Conservation (phyloP, 2,329 filamentous ascomycete species). For the Parasarocladium wereldwijsianum region DNA sequence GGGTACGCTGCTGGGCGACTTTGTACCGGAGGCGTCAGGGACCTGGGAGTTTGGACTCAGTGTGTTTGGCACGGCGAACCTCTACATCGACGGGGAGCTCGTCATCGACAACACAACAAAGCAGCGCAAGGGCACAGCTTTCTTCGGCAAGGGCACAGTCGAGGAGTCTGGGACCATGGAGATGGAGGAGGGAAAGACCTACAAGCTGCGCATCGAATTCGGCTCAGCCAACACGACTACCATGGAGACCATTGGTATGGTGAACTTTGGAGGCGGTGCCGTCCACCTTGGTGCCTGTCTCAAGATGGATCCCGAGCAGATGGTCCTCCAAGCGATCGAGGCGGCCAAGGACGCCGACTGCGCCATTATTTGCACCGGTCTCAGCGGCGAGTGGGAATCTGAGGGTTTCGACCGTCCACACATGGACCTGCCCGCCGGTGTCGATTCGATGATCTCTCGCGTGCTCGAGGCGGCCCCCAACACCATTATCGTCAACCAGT, state of each 20-base stretch:
- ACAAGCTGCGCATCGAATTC: slow-evolving; percentile 3
- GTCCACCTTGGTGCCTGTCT: slow-evolving; percentile 6
- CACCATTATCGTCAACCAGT: slow-evolving; percentile 58
- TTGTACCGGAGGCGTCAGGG: slow-evolving; percentile 3
- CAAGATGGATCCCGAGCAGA: slow-evolving; percentile 5
- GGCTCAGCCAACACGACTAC: slow-evolving; percentile 3
- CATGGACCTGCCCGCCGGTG: slow-evolving; percentile 44
- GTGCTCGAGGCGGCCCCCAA: slow-evolving; percentile 42
- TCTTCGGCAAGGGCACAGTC: slow-evolving; percentile 20
- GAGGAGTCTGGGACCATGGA: slow-evolving; percentile 14
- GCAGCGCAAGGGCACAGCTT: slow-evolving; percentile 9
- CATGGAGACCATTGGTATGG: slow-evolving; percentile 4
- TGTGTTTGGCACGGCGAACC: slow-evolving; percentile 18
- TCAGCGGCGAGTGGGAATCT: slow-evolving; percentile 29
- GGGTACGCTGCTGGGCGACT: slow-evolving; percentile 8
- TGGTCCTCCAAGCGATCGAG: slow-evolving; percentile 6
- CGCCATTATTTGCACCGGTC: slow-evolving; percentile 37
- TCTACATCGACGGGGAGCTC: slow-evolving; percentile 17
- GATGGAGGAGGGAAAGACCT: slow-evolving; percentile 5
- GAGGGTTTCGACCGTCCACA: slow-evolving; percentile 56
- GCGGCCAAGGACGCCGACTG: slow-evolving; percentile 42
- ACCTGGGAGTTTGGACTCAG: slow-evolving; percentile 16
- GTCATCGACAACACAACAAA: slow-evolving; percentile 14
- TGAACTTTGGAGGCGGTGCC: slow-evolving; percentile 4
- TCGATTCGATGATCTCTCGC: slow-evolving; percentile 41